A percentile compares a stretch with the other conserved stretches of the same genome.
Conservation (phyloP, 2,329 filamentous ascomycete genomes). For the Colletotrichum sp. region DNA sequence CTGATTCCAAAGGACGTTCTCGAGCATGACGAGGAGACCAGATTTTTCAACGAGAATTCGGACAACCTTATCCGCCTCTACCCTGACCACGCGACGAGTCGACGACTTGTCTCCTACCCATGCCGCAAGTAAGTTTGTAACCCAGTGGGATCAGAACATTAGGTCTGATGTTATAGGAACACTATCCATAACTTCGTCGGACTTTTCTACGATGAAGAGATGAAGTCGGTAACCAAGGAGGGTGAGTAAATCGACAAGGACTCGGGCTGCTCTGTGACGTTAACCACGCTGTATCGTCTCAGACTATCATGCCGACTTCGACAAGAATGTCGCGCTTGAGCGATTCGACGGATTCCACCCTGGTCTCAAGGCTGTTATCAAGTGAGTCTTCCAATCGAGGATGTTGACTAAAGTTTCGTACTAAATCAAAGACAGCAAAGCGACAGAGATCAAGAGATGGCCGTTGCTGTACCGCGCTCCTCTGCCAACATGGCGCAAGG, state of each 20-base stretch:
- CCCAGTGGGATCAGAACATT: too few relatives aligned
- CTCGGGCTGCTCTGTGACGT: rapidly evolving
- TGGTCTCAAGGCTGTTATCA: slow-evolving; percentile 29
- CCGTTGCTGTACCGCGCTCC: slow-evolving; percentile 38
- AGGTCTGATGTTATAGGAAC: slow-evolving; percentile 25
- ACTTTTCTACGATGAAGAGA: slow-evolving; percentile 31
- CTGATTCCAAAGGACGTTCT: slow-evolving; percentile 33
- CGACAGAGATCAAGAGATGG: slow-evolving; percentile 38
- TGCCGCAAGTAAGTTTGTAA: slow-evolving; percentile 31
- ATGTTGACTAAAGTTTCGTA: not conserved
- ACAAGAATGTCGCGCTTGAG: slow-evolving; percentile 29
- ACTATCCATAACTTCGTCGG: slow-evolving; percentile 39
- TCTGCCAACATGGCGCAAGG: slow-evolving; percentile 35
- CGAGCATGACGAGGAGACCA: slow-evolving; percentile 33
- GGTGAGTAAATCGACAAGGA: not conserved
- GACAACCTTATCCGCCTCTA: slow-evolving; percentile 21
- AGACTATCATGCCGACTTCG: slow-evolving; percentile 23
- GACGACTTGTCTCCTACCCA: slow-evolving; percentile 35
- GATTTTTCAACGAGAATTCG: slow-evolving; percentile 31
- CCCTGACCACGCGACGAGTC: slow-evolving; percentile 20
- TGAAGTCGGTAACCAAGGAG: slow-evolving; percentile 9
- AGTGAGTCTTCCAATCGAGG: slow-evolving; percentile 20
- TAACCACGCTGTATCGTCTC: not conserved
- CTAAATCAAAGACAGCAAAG: slow-evolving; percentile 28
- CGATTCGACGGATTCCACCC: slow-evolving; percentile 32